Base-by-base conservation (phyloP, 257 asterid genomes). In the Primulina tabacum region DNA sequence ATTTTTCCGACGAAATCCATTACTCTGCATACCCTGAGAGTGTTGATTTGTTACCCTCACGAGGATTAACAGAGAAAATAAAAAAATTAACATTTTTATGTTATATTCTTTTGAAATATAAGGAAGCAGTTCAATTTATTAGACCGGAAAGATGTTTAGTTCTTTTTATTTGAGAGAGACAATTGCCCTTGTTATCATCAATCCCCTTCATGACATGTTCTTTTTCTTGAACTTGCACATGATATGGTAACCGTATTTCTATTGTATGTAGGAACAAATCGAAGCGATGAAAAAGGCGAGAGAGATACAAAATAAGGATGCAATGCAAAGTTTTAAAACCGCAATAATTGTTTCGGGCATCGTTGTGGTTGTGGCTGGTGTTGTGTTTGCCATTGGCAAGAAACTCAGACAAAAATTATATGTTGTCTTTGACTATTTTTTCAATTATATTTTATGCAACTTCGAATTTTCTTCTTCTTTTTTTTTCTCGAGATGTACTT, bases 341-440 rank as follows among this genome's bases (percentile, higher is more conserved):
- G 52, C 92, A 18, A 66, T 90, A 12, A 75, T 87, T 29, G 74
- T 92, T 60, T 81, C 97, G 4, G 98, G 93, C 59, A 80, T 90
- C 12, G 58, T 83, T 4, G 84, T 84, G 47, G 96, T 92, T 4
- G 85, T 87, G n/a, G 82, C 76, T 21, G 98, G 96, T 43, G 95
- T 97, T 17, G 62, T 78, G 35, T 90, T 85, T 35, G 96, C 92
- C 80, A 77, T 90, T 17, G 79, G 87, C 83, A 88, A 79, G 65
- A 92, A 85, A 72, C 75, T 90, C 28, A 87, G 75, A 75, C 96
- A 86, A 76, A 92, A 83, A 73, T 89, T 84, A 80, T 43, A 55
- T 55, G 4, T 28, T 3, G 3, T 0, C n/a, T 28, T 28, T 18
- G 9, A 17, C 20, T 4, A 50, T 18, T 16, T 50, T 50, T 24